These are phyloP conservation scores for Lasiodiplodia theobromae DNA, from an alignment of 2,329 filamentous ascomycete species.

Conservation along the genomic window DNA sequence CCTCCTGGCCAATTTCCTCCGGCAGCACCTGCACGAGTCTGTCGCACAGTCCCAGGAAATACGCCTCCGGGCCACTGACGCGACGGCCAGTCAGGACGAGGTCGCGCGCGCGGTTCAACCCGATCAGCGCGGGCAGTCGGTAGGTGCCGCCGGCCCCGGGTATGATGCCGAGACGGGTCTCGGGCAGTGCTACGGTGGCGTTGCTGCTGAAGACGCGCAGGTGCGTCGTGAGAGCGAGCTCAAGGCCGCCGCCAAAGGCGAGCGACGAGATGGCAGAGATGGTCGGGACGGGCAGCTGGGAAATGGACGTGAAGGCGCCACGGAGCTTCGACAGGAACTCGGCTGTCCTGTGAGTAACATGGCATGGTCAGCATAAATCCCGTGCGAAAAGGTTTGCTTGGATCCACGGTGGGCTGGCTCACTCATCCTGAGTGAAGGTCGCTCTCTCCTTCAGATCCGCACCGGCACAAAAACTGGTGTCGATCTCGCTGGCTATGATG, in stretches of 20 bases:
- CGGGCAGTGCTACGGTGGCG: conserved; percentile 81
- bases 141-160: conserved; percentile 94
- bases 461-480: conserved; percentile 89
- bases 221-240: conserved; percentile 87
- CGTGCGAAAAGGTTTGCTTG: conserved; percentile 29
- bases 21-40: conserved; percentile 81
- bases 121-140: conserved; percentile 82
- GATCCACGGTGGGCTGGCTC: conserved; percentile 40
- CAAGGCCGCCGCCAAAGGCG: conserved; percentile 91
- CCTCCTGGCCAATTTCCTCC: conserved; percentile 58
- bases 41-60: conserved; percentile 89
- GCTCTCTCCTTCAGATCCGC: conserved; percentile 91
- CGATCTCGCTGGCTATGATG: conserved; percentile 83
- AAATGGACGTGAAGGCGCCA: conserved; percentile 74
- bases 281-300: conserved; percentile 82
- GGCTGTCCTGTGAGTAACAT: conserved; percentile 66
- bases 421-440: conserved; percentile 81
- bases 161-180: conserved; percentile 92
- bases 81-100: conserved; percentile 89
- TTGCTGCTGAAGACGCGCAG: conserved; percentile 86
- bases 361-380: background rate
- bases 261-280: conserved; percentile 86
- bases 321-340: conserved; percentile 81
- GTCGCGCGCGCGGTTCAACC: conserved; percentile 81
- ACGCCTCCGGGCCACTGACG: conserved; percentile 82